Evolutionary conservation across 148 eudicot species (phyloP).

Genomic region (Persicaria maculosa): DNA sequence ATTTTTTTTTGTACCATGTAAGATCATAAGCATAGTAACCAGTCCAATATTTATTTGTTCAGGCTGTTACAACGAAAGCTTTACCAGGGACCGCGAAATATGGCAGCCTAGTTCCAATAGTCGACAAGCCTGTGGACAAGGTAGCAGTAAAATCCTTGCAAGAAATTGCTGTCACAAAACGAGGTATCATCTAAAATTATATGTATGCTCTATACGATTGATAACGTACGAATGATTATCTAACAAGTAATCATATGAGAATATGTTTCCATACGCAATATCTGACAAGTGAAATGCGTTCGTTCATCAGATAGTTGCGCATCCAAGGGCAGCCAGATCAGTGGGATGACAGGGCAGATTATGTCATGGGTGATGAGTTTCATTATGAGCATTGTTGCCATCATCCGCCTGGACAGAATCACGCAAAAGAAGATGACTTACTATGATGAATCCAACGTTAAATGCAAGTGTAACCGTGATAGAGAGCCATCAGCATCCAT

Average conservation of each 20-base stretch:
- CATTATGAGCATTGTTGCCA: background rate
- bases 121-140: conserved; percentile 12
- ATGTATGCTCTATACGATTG: no score
- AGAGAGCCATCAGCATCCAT: conserved; percentile 33
- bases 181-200: background rate
- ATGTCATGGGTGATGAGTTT: background rate
- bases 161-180: background rate
- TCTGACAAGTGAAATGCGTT: background rate
- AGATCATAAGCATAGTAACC: no score
- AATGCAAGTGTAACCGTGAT: conserved; percentile 12
- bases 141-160: background rate
- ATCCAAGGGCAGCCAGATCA: background rate
- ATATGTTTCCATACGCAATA: background rate
- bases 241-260: background rate
- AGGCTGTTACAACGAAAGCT: background rate
- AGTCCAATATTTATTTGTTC: background rate
- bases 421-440: background rate
- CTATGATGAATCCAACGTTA: background rate
- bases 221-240: background rate
- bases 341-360: background rate
- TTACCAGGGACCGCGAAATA: background rate
- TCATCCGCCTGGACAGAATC: background rate
- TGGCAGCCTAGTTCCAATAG: background rate
- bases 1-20: no score
- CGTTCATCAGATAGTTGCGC: background rate